Evolutionary conservation across 306 rosid species (phyloP), one percentile per base, ranked within the genome.

Genomic region (Ormosia semicastrata): DNA sequence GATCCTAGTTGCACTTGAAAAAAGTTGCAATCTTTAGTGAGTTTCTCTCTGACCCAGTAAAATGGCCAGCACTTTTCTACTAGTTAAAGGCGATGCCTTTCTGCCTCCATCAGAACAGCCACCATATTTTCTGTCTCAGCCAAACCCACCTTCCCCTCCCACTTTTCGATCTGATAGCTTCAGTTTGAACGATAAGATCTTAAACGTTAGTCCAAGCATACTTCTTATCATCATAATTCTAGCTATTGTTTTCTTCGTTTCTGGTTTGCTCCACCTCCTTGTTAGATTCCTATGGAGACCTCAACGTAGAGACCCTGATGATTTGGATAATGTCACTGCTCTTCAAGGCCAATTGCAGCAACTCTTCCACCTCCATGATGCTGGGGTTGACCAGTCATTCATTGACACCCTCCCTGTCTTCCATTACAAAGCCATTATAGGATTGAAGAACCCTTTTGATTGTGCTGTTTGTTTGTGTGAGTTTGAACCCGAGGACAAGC

Each of bases 401-500:
- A 93, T 96, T 59, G 99, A 96, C 65, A 81, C 94, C 1, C 92
- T 96, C 58, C 99, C 97, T 49, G 91, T 96, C 7, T 96, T 93
- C 78, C 83, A 85, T 63, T 96, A 92, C 90, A 93, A 93, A 54
- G 85, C 97, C 56, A 92, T 93, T 70, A 92, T 89, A 24, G 97
- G 97, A 64, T 79, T 89, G 81, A 93, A 96, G 62, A 86, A 87
- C 88, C 97, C 99, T 2, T 94, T 96, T 85, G 99, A 93, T 71
- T 93, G 98, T 54, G 98, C 97, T 66, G 99, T 96, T 7, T 96
- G 99, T 83, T 85, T 96, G 47, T 96, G 97, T 81, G 99, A 96
- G 73, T 96, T 92, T 67, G 99, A 96, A 72, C 82, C 89, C 4
- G 95, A 90, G 2, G 97, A 96, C 64, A 89, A 89, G 73, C 99